A percentile compares a stretch with the other conserved stretches of the same genome.
phyloP scores from a whole-genome alignment of 2,329 filamentous ascomycete species.

The Hymenoscyphus albidus region DNA sequence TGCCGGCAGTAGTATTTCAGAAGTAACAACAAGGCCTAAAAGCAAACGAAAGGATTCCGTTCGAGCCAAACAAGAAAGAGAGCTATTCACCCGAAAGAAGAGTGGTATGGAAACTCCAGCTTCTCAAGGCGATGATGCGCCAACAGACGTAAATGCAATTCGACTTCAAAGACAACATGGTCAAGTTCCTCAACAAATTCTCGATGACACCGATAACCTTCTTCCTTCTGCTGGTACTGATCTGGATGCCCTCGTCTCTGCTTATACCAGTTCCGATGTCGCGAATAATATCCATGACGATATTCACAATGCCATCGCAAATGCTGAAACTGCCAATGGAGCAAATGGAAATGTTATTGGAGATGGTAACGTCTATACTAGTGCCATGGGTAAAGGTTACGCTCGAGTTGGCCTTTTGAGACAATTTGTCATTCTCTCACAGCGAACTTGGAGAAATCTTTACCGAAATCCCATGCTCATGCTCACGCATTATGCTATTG shows the following conservation, averaged over 20 bases:
- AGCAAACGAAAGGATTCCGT: conserved; percentile 74
- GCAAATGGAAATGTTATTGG: conserved; percentile 50
- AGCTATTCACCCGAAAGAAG: conserved; percentile 83
- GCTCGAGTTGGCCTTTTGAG: conserved; percentile 71
- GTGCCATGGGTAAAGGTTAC: conserved; percentile 72
- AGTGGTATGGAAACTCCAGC: conserved; percentile 59
- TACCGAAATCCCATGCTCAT: conserved; percentile 98
- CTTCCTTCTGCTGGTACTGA: conserved; percentile 61
- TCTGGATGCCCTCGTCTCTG: conserved; percentile 73
- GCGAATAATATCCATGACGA: conserved; percentile 71
- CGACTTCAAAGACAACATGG: conserved; percentile 51
- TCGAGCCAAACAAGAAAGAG: conserved; percentile 79
- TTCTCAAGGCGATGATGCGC: conserved; percentile 56
- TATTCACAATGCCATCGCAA: conserved; percentile 65
- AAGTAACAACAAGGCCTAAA: conserved; percentile 62
- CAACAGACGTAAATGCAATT: conserved; percentile 41
- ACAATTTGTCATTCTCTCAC: conserved; percentile 86
- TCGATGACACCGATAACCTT: conserved; percentile 67
- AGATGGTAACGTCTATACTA: conserved; percentile 47
- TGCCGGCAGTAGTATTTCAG: conserved; percentile 51
- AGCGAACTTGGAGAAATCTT: conserved; percentile 92
- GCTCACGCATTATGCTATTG: conserved; percentile 97
- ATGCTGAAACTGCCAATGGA: conserved; percentile 65
- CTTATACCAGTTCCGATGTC: conserved; percentile 75
- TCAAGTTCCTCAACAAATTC: conserved; percentile 53